A percentile compares a stretch with the other conserved stretches of the same genome.
phyloP scores from a whole-genome alignment of 768 basidiomycete species.

The Leccinum aurantiacum region DNA sequence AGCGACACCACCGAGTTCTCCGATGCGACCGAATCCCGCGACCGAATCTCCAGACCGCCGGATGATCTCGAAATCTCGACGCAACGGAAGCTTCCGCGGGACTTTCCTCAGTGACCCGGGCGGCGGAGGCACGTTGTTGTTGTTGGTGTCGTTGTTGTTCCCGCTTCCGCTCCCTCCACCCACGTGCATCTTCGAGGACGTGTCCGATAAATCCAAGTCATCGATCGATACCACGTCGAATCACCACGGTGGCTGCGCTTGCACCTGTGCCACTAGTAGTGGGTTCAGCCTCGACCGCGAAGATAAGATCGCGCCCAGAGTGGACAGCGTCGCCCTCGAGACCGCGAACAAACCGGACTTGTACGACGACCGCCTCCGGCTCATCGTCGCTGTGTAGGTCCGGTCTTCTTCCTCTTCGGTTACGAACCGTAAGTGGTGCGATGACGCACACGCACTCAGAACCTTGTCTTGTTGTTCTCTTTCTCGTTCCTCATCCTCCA shows the following conservation, averaged over 20 bases:
- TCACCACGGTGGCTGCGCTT: constrained; percentile 46
- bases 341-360: too few relatives aligned
- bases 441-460: too few relatives aligned
- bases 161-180: constrained; percentile 11
- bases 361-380: too few relatives aligned
- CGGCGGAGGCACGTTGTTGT: constrained; percentile 37
- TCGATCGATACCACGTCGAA: constrained; percentile 78
- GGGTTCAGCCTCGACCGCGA: constrained; percentile 32
- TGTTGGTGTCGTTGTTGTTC: background rate
- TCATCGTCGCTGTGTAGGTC: too few relatives aligned
- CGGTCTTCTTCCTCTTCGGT: too few relatives aligned
- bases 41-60: constrained; percentile 63
- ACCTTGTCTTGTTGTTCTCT: too few relatives aligned
- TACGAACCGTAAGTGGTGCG: too few relatives aligned
- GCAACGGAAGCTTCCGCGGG: constrained; percentile 62
- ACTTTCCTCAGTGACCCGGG: constrained; percentile 55
- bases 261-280: constrained; percentile 20
- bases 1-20: constrained; percentile 37
- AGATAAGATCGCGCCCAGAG: constrained; percentile 6
- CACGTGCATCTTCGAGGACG: constrained; percentile 55
- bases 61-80: constrained; percentile 82
- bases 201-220: constrained; percentile 75
- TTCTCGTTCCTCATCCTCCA: too few relatives aligned
- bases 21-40: constrained; percentile 59
- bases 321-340: too few relatives aligned